A percentile compares a stretch with the other conserved stretches of the same genome.
These are phyloP conservation scores for Calonectria montana DNA, from an alignment of 2,329 filamentous ascomycete genomes.

Conservation along the genomic window DNA sequence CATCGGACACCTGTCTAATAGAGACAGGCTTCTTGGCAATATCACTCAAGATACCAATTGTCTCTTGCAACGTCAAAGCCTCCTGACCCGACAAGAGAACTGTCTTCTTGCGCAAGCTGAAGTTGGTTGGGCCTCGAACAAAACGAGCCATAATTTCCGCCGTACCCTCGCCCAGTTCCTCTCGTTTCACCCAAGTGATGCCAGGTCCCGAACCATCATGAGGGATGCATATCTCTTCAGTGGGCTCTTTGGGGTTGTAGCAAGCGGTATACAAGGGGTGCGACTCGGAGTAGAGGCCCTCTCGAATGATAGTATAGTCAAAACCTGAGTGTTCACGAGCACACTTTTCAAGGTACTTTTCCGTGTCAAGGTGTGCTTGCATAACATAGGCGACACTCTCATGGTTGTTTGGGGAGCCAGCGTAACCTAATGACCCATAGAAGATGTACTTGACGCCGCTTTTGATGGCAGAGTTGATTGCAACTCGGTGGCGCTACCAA, in stretches of 20 bases:
- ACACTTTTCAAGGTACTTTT: not conserved
- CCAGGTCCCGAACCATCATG: not conserved
- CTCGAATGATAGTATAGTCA: not conserved
- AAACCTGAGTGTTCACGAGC: not conserved
- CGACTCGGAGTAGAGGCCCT: not conserved
- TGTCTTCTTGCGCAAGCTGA: not conserved
- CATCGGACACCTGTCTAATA: not conserved
- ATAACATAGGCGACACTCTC: not conserved
- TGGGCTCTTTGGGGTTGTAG: not conserved
- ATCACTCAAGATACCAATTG: not conserved
- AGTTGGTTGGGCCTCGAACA: not conserved
- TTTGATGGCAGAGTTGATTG: not conserved
- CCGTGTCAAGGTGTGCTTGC: not conserved
- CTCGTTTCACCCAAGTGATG: not conserved
- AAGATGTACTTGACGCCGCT: not conserved
- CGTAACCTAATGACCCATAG: not conserved
- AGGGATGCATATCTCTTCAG: not conserved
- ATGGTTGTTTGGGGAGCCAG: not conserved
- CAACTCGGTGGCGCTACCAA: not conserved
- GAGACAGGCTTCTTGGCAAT: not conserved
- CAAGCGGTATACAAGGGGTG: not conserved
- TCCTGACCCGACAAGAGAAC: not conserved
- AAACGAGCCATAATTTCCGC: not conserved
- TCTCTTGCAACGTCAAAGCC: not conserved
- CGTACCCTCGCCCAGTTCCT: not conserved